Evolutionary conservation across 139 green algal species (phyloP).

Genomic region (Edaphochlamys debaryana): DNA sequence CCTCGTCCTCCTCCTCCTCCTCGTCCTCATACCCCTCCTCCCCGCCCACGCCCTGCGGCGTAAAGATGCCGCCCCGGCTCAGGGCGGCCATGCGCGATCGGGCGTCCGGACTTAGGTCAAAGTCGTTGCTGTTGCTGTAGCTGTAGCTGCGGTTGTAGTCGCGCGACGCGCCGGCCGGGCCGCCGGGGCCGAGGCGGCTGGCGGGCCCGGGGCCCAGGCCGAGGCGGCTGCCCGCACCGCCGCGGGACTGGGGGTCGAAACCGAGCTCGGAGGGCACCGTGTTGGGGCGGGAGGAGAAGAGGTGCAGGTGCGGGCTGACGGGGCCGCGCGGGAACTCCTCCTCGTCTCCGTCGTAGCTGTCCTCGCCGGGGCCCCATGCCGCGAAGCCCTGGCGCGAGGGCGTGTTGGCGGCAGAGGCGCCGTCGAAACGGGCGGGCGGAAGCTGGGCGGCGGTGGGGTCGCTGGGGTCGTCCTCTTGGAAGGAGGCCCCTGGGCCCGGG

Average conservation of each 20-base stretch:
- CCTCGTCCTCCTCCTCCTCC: too few species aligned
- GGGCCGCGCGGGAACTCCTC: constrained; percentile 17
- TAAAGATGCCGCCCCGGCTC: too few species aligned
- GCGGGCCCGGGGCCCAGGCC: too few species aligned
- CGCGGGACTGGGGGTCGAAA: not conserved
- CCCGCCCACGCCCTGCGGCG: too few species aligned
- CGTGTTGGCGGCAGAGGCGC: too few species aligned
- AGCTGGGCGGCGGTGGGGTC: too few species aligned
- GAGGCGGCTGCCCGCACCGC: too few species aligned
- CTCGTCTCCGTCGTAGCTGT: not conserved
- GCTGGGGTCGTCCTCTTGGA: not conserved
- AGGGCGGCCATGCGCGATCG: too few species aligned
- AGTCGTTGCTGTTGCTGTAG: constrained; percentile 2
- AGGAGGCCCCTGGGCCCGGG: constrained; percentile 2
- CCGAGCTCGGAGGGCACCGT: constrained; percentile 7
- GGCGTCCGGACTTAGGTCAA: not conserved
- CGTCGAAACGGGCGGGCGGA: too few species aligned
- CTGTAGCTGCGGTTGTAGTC: not conserved
- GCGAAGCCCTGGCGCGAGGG: too few species aligned
- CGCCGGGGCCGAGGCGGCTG: not conserved
- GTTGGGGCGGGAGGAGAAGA: constrained; percentile 23
- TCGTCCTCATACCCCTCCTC: too few species aligned
- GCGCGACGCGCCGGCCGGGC: not conserved
- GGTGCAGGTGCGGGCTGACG: constrained; percentile 6
- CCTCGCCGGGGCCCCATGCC: too few species aligned